Conservation (phyloP, 108 stramenopile species). For the Cylindrotheca closterium region DNA sequence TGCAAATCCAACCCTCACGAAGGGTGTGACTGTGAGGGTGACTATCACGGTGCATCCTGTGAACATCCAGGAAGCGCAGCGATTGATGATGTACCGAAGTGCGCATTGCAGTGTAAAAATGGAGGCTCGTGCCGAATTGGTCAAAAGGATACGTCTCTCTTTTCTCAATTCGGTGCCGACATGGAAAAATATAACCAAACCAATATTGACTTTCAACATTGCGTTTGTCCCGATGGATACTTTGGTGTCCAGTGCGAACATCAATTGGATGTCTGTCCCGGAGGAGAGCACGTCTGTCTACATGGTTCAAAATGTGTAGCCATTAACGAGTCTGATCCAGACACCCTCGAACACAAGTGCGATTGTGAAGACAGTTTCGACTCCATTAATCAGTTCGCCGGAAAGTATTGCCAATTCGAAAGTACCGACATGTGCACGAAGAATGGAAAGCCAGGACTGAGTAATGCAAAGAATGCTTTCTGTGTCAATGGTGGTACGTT, state of each 20-base stretch:
- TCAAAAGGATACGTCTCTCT: constrained; percentile 31
- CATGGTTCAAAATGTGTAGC: constrained; percentile 51
- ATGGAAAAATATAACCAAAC: constrained; percentile 15
- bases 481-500: constrained; percentile 52
- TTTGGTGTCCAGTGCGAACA: constrained; percentile 54
- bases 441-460: constrained; percentile 22
- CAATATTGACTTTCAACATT: constrained; percentile 50
- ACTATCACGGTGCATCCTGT: constrained; percentile 36
- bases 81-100: constrained; percentile 7
- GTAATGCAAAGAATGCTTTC: constrained; percentile 30
- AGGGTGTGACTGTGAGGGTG: constrained; percentile 35
- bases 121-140: constrained; percentile 42
- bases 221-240: constrained; percentile 50
- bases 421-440: constrained; percentile 31
- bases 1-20: constrained; percentile 1
- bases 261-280: constrained; percentile 47
- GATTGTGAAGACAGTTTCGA: constrained; percentile 42
- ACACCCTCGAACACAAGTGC: constrained; percentile 19
- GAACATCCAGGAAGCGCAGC: constrained; percentile 20
- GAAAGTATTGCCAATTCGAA: constrained; percentile 33
- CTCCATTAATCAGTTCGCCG: constrained; percentile 17
- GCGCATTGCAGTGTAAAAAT: constrained; percentile 38
- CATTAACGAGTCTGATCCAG: constrained; percentile 8
- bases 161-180: constrained; percentile 17
- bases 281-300: constrained; percentile 49